phyloP scores from a whole-genome alignment of 345 rosid species.

The Lenwebbia sp. region DNA sequence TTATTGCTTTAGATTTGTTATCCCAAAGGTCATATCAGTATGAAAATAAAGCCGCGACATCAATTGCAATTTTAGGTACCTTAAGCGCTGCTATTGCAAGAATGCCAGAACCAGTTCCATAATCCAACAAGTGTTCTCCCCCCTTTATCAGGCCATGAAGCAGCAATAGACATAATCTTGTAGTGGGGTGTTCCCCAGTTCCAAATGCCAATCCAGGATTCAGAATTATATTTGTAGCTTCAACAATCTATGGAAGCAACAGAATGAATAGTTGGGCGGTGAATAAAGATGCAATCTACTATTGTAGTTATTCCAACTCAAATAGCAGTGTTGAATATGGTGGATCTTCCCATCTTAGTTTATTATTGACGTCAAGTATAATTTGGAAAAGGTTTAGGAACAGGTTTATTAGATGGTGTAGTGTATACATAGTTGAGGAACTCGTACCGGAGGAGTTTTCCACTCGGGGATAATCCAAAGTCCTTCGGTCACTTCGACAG shows the following conservation, averaged over 20 bases:
- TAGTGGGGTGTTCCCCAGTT: constrained; percentile 84
- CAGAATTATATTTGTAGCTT: constrained; percentile 64
- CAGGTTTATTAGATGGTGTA: background rate
- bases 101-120: constrained; percentile 92
- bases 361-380: background rate
- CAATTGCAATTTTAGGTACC: constrained; percentile 21
- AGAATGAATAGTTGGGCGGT: background rate
- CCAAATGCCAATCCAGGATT: constrained; percentile 92
- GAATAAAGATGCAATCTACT: background rate
- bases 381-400: background rate
- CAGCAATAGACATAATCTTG: constrained; percentile 59
- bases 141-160: constrained; percentile 54
- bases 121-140: constrained; percentile 70
- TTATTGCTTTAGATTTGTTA: background rate
- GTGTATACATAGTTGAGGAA: constrained; percentile 1
- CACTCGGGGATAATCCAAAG: constrained; percentile 90
- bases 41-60: background rate
- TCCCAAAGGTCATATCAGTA: background rate
- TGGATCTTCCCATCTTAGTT: background rate
- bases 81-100: constrained; percentile 85
- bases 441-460: constrained; percentile 71
- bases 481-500: constrained; percentile 54
- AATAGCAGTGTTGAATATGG: background rate
- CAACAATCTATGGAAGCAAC: constrained; percentile 24
- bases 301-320: background rate